These are phyloP conservation scores for Neonectria neomacrospora DNA, from an alignment of 2,329 filamentous ascomycete species.

Conservation along the genomic window DNA sequence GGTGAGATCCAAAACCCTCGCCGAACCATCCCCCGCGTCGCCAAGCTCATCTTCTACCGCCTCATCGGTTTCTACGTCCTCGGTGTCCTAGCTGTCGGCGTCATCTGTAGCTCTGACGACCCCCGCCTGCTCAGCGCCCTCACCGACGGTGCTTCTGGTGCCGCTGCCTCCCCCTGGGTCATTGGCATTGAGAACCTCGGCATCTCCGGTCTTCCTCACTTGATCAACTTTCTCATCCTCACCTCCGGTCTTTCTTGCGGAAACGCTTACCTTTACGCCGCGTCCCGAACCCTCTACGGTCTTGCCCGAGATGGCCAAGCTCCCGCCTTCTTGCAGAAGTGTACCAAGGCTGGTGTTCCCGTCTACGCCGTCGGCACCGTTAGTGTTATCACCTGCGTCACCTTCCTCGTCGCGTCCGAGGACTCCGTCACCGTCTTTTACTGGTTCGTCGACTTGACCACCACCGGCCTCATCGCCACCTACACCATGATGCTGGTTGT, in stretches of 20 bases:
- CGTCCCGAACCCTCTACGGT: slow-evolving; percentile 58
- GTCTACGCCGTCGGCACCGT: slow-evolving; percentile 63
- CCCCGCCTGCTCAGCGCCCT: slow-evolving; percentile 52
- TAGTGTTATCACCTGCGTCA: slow-evolving; percentile 59
- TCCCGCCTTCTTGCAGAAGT: slow-evolving; percentile 63
- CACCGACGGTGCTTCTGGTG: slow-evolving; percentile 64
- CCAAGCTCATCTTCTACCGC: slow-evolving; percentile 79
- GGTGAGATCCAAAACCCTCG: slow-evolving; percentile 74
- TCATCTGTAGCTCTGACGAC: slow-evolving; percentile 65
- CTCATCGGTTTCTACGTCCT: slow-evolving; percentile 79
- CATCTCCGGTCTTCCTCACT: slow-evolving; percentile 61
- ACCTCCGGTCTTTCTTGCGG: slow-evolving; percentile 59
- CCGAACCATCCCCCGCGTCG: slow-evolving; percentile 73
- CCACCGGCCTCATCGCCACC: slow-evolving; percentile 66
- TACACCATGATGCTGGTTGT: slow-evolving; percentile 58
- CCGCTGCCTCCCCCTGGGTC: slow-evolving; percentile 69
- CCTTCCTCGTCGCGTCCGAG: slow-evolving; percentile 61
- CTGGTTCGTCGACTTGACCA: slow-evolving; percentile 66
- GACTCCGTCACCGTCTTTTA: slow-evolving; percentile 60
- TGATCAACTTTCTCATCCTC: slow-evolving; percentile 71
- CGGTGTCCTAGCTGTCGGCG: slow-evolving; percentile 65
- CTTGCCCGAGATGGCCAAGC: slow-evolving; percentile 60
- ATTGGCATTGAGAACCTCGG: slow-evolving; percentile 67
- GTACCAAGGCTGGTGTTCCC: slow-evolving; percentile 68
- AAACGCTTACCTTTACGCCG: slow-evolving; percentile 61